phyloP scores from a whole-genome alignment of 2,329 filamentous ascomycete genomes.

The Cladosporium sp. region DNA sequence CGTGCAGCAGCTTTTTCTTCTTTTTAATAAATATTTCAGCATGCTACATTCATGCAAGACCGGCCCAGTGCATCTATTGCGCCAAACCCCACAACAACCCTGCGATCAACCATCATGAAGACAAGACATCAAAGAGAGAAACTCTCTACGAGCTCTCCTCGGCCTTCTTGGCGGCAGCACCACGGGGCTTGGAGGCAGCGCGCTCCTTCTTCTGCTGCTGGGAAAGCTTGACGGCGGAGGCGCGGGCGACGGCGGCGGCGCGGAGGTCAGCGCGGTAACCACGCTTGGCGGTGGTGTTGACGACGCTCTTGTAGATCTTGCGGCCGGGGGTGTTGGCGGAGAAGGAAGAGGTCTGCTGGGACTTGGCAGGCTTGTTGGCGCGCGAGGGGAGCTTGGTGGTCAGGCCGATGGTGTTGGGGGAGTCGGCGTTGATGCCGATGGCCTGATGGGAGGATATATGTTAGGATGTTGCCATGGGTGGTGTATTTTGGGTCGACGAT shows the following conservation, averaged over 20 bases:
- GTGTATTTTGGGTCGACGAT: background rate
- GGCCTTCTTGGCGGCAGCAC: slow-evolving; percentile 38
- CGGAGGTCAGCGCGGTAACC: slow-evolving; percentile 68
- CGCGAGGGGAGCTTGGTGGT: slow-evolving; percentile 79
- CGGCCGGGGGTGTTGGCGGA: slow-evolving; percentile 70
- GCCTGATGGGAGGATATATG: slow-evolving; percentile 56
- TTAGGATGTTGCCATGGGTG: slow-evolving; percentile 16
- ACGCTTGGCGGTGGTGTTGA: slow-evolving; percentile 77
- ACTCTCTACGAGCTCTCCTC: slow-evolving; percentile 25
- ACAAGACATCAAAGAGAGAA: slow-evolving; percentile 8
- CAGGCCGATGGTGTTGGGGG: slow-evolving; percentile 74
- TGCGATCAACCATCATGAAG: slow-evolving; percentile 8
- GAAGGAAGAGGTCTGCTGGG: slow-evolving; percentile 66
- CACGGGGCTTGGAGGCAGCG: slow-evolving; percentile 54
- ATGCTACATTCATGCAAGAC: slow-evolving; percentile 18
- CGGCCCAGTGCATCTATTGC: slow-evolving; percentile 12
- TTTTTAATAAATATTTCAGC: slow-evolving; percentile 16
- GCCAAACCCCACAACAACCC: slow-evolving; percentile 13
- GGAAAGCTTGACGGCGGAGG: slow-evolving; percentile 71
- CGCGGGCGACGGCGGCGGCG: slow-evolving; percentile 74
- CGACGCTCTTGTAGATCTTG: slow-evolving; percentile 88
- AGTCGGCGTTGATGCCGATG: slow-evolving; percentile 72
- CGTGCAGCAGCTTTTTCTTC: slow-evolving; percentile 19
- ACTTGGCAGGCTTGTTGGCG: slow-evolving; percentile 70
- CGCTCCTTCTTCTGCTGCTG: slow-evolving; percentile 81